phyloP scores from a whole-genome alignment of 2,329 filamentous ascomycete species.

The Verticillium klebahnii region DNA sequence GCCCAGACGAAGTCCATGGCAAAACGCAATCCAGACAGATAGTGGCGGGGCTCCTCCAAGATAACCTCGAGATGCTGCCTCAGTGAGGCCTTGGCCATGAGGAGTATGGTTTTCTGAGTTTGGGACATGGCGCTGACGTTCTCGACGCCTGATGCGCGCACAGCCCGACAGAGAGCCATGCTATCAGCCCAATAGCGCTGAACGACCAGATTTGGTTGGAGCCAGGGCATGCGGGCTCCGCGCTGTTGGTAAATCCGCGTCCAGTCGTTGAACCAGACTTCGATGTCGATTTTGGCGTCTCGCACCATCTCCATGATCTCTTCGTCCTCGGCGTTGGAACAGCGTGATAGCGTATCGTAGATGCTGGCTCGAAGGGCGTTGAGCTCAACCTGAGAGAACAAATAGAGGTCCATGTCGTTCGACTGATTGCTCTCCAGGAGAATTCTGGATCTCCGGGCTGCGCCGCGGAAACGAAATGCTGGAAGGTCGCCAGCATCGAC shows the following conservation, averaged over 20 bases:
- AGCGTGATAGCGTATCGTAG: slow-evolving; percentile 26
- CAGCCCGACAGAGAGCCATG: slow-evolving; percentile 45
- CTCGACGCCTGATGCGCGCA: slow-evolving; percentile 30
- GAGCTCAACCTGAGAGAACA: slow-evolving; percentile 47
- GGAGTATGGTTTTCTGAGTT: slow-evolving; percentile 39
- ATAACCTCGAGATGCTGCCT: slow-evolving; percentile 45
- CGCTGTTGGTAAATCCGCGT: slow-evolving; percentile 18
- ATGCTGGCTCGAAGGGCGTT: slow-evolving; percentile 26
- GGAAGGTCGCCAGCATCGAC: slow-evolving; percentile 29
- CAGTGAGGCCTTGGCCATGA: slow-evolving; percentile 45
- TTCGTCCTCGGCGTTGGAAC: slow-evolving; percentile 21
- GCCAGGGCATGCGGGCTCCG: slow-evolving; percentile 25
- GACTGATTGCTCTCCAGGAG: slow-evolving; percentile 36
- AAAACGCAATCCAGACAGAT: slow-evolving; percentile 46
- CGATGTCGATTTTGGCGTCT: slow-evolving; percentile 41
- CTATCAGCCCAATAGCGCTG: slow-evolving; percentile 50
- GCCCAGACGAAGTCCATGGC: slow-evolving; percentile 57
- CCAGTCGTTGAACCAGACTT: slow-evolving; percentile 40
- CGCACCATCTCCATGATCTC: slow-evolving; percentile 34
- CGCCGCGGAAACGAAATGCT: slow-evolving; percentile 29
- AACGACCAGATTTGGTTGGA: slow-evolving; percentile 41
- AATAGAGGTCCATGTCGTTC: slow-evolving; percentile 42
- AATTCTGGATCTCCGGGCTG: slow-evolving; percentile 39
- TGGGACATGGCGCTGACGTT: slow-evolving; percentile 38
- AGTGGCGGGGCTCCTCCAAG: slow-evolving; percentile 36